phyloP scores from a whole-genome alignment of 2,329 filamentous ascomycete species.

The Cordyceps tenuipes region DNA sequence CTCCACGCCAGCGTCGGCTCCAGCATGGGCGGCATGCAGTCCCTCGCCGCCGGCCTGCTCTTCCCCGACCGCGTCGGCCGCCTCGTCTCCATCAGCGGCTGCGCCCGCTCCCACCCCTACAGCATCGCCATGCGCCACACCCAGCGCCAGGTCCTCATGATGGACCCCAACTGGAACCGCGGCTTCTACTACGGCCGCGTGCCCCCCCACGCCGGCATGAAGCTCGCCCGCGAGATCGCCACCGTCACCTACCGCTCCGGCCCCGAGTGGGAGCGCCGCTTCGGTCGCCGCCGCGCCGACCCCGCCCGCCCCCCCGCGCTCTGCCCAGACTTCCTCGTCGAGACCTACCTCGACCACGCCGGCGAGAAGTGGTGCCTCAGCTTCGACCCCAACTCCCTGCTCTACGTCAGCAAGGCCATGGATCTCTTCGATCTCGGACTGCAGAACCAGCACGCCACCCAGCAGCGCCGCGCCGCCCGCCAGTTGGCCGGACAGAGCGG shows the following conservation, averaged over 20 bases:
- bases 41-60: constrained; percentile 74
- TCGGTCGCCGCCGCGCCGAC: constrained; percentile 81
- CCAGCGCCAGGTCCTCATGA: constrained; percentile 96
- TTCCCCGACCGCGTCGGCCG: constrained; percentile 75
- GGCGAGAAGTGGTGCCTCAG: constrained; percentile 97
- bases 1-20: constrained; percentile 90
- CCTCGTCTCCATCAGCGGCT: constrained; percentile 85
- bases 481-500: constrained; percentile 39
- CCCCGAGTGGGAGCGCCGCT: constrained; percentile 94
- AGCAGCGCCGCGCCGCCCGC: constrained; percentile 53
- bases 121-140: constrained; percentile 98
- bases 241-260: constrained; percentile 96
- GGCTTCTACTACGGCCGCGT: constrained; percentile 88
- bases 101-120: constrained; percentile 90
- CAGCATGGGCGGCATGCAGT: constrained; percentile 99
- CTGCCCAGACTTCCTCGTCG: constrained; percentile 96
- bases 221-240: constrained; percentile 91
- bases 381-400: constrained; percentile 88
- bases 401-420: constrained; percentile 99
- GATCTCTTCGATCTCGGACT: constrained; percentile 88
- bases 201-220: constrained; percentile 94
- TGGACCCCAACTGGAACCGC: constrained; percentile 94
- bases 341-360: constrained; percentile 95
- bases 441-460: constrained; percentile 57
- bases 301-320: constrained; percentile 77